Evolutionary conservation across 345 rosid species (phyloP).

Genomic region (Citrus inodora): DNA sequence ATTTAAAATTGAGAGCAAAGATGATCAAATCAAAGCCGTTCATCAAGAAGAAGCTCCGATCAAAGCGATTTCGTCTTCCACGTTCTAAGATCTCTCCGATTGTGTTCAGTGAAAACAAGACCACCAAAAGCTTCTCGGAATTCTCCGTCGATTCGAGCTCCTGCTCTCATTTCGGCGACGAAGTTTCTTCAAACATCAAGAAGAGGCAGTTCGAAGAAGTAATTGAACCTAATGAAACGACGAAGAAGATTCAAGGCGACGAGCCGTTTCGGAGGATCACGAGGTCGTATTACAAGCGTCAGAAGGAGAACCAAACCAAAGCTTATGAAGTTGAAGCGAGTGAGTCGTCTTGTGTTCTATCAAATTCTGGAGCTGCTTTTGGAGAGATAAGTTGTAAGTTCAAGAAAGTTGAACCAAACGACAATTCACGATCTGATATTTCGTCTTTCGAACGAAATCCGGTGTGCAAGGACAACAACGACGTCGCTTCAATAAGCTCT

Average conservation of each 20-base stretch:
- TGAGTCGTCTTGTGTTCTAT: conserved; percentile 53
- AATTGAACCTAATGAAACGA: conserved; percentile 19
- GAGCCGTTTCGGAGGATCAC: conserved; percentile 43
- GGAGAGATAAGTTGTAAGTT: conserved; percentile 16
- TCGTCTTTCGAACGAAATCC: conserved; percentile 40
- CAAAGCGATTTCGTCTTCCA: conserved; percentile 46
- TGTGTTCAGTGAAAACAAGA: conserved; percentile 15
- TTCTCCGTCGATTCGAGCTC: conserved; percentile 39
- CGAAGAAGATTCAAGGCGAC: conserved; percentile 21
- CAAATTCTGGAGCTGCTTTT: conserved; percentile 33
- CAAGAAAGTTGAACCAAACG: conserved; percentile 12
- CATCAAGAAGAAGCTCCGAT: conserved; percentile 48
- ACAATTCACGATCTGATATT: conserved; percentile 38
- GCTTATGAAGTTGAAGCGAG: conserved; percentile 43
- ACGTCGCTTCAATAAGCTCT: conserved; percentile 42
- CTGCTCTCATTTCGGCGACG: conserved; percentile 30
- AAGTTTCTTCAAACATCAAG: conserved; percentile 37
- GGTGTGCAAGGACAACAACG: conserved; percentile 28
- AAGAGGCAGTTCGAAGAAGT: conserved; percentile 38
- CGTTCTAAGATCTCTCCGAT: conserved; percentile 43
- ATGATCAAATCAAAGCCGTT: conserved; percentile 24
- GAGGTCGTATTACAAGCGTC: conserved; percentile 38
- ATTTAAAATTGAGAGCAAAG: not conserved
- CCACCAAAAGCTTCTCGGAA: conserved; percentile 19
- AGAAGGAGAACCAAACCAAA: conserved; percentile 27